phyloP scores from a whole-genome alignment of 306 rosid genomes.

The Crotalaria pallida region DNA sequence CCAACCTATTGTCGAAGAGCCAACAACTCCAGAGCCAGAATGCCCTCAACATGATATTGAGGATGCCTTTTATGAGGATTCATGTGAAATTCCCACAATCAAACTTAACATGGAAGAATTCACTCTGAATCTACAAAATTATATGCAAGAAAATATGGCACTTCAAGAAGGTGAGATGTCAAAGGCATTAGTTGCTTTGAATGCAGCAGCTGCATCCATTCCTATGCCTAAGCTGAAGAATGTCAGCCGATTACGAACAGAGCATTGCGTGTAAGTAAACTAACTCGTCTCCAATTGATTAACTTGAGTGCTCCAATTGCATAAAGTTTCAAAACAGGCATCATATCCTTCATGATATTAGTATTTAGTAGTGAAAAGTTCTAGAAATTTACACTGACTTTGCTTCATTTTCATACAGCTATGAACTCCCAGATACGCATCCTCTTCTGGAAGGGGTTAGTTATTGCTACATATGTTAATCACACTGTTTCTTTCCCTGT shows the following conservation, averaged over 20 bases:
- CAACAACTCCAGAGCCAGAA: conserved; percentile 87
- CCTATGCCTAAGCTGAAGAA: conserved; percentile 88
- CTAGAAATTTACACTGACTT: conserved; percentile 22
- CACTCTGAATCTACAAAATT: conserved; percentile 72
- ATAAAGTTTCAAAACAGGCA: conserved; percentile 2
- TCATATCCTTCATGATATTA: neutral
- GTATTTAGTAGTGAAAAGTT: neutral
- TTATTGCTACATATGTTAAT: conserved; percentile 17
- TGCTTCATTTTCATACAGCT: conserved; percentile 58
- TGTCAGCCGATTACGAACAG: conserved; percentile 83
- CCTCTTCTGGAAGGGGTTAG: conserved; percentile 87
- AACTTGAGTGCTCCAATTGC: neutral
- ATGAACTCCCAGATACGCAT: conserved; percentile 94
- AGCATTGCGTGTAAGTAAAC: conserved; percentile 88
- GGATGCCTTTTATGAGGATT: conserved; percentile 61
- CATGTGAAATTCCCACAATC: conserved; percentile 79
- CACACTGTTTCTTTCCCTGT: neutral
- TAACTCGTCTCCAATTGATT: conserved; percentile 21
- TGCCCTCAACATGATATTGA: conserved; percentile 62
- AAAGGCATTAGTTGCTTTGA: conserved; percentile 77
- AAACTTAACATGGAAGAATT: conserved; percentile 74
- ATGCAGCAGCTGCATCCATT: conserved; percentile 73
- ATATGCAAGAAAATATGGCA: conserved; percentile 82
- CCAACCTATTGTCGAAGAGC: conserved; percentile 96
- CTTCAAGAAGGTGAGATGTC: conserved; percentile 89